A percentile compares a stretch with the other conserved stretches of the same genome.
These are phyloP conservation scores for Cystobasidiopsis lactophilus DNA, from an alignment of 768 basidiomycete species.

Conservation along the genomic window DNA sequence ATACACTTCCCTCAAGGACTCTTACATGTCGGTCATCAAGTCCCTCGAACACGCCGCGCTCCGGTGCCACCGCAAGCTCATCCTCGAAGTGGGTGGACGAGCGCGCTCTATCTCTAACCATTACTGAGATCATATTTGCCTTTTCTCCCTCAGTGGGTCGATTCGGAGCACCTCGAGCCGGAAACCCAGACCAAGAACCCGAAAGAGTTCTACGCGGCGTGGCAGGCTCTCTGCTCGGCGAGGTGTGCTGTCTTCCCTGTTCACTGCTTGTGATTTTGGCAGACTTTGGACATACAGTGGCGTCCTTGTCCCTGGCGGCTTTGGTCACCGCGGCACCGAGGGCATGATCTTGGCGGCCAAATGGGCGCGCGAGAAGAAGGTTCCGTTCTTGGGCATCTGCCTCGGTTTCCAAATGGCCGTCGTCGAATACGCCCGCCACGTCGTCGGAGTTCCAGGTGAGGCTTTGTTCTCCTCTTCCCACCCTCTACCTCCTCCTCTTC, in stretches of 20 bases:
- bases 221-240: slow-evolving; percentile 75
- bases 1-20: slow-evolving; percentile 89
- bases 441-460: slow-evolving; percentile 47
- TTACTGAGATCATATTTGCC: neutral
- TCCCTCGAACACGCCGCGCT: slow-evolving; percentile 91
- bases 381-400: slow-evolving; percentile 91
- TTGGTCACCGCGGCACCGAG: slow-evolving; percentile 77
- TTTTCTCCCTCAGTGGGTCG: slow-evolving; percentile 55
- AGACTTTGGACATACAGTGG: slow-evolving; percentile 38
- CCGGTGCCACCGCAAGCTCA: slow-evolving; percentile 63
- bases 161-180: slow-evolving; percentile 73
- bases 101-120: too few species aligned
- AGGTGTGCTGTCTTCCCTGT: slow-evolving; percentile 32
- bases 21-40: slow-evolving; percentile 96
- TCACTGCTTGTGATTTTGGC: neutral
- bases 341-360: slow-evolving; percentile 98
- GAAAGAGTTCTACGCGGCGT: slow-evolving; percentile 81
- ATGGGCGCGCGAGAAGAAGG: slow-evolving; percentile 81
- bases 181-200: slow-evolving; percentile 57
- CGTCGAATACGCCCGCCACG: slow-evolving; percentile 75
- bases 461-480: slow-evolving; percentile 1
- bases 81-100: slow-evolving; percentile 42
- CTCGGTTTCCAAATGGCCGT: slow-evolving; percentile 95
- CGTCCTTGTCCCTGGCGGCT: slow-evolving; percentile 91
- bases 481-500: neutral